Percentiles rank a stretch among this genome's conserved stretches.
Conservation (phyloP, 176 grass and related monocot genomes). For the Guadua angustifolia region DNA sequence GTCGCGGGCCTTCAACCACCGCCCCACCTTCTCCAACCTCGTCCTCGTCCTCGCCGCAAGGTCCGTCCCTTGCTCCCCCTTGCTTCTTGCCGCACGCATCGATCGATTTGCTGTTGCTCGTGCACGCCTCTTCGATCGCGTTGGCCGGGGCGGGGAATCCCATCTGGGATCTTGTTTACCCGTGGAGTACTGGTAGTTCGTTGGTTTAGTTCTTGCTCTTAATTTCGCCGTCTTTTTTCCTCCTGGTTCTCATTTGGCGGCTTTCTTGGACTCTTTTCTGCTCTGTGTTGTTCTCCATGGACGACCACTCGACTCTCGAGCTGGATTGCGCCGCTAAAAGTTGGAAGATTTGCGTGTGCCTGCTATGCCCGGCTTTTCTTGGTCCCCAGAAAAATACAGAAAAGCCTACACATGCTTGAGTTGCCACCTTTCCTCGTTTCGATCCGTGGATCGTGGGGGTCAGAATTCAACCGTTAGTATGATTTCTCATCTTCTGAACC, state of each 20-base stretch:
- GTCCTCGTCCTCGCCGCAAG: conserved; percentile 81
- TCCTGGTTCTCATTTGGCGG: too few relatives aligned
- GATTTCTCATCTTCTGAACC: neutral
- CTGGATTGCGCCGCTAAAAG: neutral
- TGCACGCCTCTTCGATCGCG: too few relatives aligned
- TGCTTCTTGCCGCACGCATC: neutral
- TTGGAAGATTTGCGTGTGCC: neutral
- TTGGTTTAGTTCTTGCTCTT: neutral
- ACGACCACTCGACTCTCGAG: neutral
- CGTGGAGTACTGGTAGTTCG: neutral
- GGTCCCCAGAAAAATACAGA: too few relatives aligned
- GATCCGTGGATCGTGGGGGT: conserved; percentile 11
- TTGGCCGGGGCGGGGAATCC: neutral
- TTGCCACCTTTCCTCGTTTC: neutral
- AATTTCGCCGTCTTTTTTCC: neutral
- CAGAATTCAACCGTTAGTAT: neutral
- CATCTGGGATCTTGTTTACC: neutral
- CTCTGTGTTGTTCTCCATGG: neutral
- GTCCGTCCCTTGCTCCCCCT: conserved; percentile 26
- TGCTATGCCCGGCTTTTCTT: neutral
- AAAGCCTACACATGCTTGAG: neutral
- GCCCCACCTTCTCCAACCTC: conserved; percentile 67
- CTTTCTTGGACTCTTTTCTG: too few relatives aligned
- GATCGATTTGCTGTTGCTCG: too few relatives aligned
- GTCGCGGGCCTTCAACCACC: conserved; percentile 40